These are phyloP conservation scores for Aphanomyces astaci DNA, from an alignment of 352 stramenopile species.

Conservation along the genomic window DNA sequence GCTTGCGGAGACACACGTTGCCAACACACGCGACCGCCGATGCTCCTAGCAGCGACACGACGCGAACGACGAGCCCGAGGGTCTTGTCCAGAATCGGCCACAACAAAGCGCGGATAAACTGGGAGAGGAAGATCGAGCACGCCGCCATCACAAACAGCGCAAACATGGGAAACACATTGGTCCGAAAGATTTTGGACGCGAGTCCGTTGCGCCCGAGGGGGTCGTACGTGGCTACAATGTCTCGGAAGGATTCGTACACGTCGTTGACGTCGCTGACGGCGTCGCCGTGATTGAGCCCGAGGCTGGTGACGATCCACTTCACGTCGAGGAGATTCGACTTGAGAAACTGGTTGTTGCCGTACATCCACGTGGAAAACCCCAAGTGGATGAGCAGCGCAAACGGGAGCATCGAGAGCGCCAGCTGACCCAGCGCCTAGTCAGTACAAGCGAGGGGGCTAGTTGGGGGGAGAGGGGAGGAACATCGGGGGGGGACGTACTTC, in stretches of 20 bases:
- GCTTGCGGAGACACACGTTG: constrained; percentile 1
- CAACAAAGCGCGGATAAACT: constrained; percentile 42
- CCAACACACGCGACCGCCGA: not conserved
- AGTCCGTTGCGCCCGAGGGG: constrained; percentile 51
- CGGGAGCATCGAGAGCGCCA: constrained; percentile 43
- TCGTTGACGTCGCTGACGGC: constrained; percentile 30
- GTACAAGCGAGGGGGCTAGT: not conserved
- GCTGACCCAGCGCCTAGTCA: constrained; percentile 41
- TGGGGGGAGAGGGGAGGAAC: not conserved
- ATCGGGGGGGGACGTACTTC: constrained; percentile 28
- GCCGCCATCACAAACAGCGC: constrained; percentile 47
- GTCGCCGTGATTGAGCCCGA: constrained; percentile 29
- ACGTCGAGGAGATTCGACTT: constrained; percentile 50
- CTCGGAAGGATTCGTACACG: constrained; percentile 43
- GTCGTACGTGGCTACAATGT: constrained; percentile 39
- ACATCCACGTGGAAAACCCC: constrained; percentile 80
- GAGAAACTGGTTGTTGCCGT: constrained; percentile 69
- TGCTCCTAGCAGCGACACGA: not conserved
- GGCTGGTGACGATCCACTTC: constrained; percentile 32
- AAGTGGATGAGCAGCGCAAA: constrained; percentile 71
- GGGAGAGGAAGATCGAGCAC: constrained; percentile 46
- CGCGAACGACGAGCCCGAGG: constrained; percentile 30
- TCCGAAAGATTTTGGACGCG: constrained; percentile 60
- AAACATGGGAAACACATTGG: constrained; percentile 71
- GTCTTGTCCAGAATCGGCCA: constrained; percentile 48